A percentile compares a stretch with the other conserved stretches of the same genome.
Conservation (phyloP, 257 asterid species). For the Cinchona pubescens region DNA sequence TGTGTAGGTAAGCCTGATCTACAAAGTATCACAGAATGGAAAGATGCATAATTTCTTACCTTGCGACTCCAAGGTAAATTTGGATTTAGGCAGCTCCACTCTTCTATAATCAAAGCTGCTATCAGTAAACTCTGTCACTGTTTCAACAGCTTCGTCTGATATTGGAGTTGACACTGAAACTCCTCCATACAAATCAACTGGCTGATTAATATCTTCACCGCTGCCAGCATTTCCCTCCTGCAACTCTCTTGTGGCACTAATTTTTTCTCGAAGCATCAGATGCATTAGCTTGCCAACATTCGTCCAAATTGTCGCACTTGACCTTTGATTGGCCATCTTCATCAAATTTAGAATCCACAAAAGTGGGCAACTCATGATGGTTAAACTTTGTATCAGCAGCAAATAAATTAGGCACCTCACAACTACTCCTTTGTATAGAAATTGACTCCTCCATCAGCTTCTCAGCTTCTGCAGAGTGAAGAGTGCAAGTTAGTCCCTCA, state of each 20-base stretch:
- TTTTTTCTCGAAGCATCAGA: constrained; percentile 6
- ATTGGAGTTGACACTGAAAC: not conserved
- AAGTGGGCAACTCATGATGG: not conserved
- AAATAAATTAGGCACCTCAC: not conserved
- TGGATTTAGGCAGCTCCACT: not conserved
- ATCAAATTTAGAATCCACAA: not conserved
- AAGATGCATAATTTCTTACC: not conserved
- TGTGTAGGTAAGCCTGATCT: not conserved
- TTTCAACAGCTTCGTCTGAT: constrained; percentile 3
- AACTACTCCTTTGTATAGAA: not conserved
- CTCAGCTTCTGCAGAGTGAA: not conserved
- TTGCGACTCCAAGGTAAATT: not conserved
- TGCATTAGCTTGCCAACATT: not conserved
- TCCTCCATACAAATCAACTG: not conserved
- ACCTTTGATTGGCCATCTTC: not conserved
- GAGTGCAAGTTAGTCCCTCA: not conserved
- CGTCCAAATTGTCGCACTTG: not conserved
- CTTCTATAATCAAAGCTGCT: not conserved
- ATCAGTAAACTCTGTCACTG: not conserved
- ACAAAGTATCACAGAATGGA: not conserved
- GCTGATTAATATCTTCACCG: not conserved
- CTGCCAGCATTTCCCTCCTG: not conserved
- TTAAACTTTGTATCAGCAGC: not conserved
- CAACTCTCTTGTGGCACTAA: not conserved
- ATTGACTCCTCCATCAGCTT: constrained; percentile 3